Evolutionary conservation across 306 rosid species (phyloP).

Genomic region (Cotoneaster glaucophyllus): DNA sequence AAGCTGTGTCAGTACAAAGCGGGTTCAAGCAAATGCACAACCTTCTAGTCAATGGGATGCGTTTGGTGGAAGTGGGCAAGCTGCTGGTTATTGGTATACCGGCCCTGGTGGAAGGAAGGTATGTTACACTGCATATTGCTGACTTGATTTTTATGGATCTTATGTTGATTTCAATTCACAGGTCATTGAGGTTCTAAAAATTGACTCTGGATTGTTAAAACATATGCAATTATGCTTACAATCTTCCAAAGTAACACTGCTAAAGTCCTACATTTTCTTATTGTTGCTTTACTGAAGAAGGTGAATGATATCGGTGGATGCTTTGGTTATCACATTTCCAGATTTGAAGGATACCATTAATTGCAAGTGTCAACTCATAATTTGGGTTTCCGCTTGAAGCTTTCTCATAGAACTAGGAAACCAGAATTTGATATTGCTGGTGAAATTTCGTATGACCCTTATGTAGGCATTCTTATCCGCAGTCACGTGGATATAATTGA

Average conservation of each 20-base stretch:
- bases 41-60: conserved; percentile 80
- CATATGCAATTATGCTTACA: not conserved
- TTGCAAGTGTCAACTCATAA: not conserved
- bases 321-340: not conserved
- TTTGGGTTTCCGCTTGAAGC: not conserved
- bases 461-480: not conserved
- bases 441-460: not conserved
- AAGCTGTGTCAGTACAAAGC: conserved; percentile 39
- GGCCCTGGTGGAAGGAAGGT: conserved; percentile 73
- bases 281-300: not conserved
- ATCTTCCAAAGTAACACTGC: not conserved
- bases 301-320: not conserved
- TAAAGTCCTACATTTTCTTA: not conserved
- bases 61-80: conserved; percentile 37
- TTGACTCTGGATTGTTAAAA: not conserved
- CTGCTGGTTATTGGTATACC: conserved; percentile 89
- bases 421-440: not conserved
- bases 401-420: not conserved
- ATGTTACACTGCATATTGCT: not conserved
- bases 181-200: not conserved
- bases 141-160: not conserved
- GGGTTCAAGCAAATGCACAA: conserved; percentile 68
- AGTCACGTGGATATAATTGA: not conserved
- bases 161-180: not conserved
- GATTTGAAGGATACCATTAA: not conserved